Conservation (phyloP, 2,329 filamentous ascomycete genomes). For the Aspergillus candidus region DNA sequence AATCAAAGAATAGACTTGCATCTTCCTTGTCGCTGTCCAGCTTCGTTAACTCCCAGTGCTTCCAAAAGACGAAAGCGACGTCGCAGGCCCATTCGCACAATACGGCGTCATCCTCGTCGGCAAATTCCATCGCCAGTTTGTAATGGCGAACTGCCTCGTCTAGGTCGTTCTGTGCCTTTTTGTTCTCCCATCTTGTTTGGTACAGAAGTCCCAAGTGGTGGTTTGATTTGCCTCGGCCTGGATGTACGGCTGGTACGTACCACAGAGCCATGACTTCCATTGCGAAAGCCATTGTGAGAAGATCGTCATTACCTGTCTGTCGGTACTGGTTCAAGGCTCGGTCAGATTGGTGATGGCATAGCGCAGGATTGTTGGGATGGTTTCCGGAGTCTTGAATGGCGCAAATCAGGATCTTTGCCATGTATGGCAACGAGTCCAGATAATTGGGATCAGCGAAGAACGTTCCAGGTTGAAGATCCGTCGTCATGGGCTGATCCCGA, state of each 20-base stretch:
- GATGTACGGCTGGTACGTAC: conserved; percentile 1
- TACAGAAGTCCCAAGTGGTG: conserved; percentile 1
- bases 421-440: neutral
- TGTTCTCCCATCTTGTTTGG: conserved; percentile 1
- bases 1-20: neutral
- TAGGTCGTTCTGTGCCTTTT: neutral
- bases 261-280: conserved; percentile 3
- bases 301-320: neutral
- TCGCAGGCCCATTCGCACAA: conserved; percentile 3
- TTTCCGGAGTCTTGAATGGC: conserved; percentile 1
- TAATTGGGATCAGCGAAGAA: conserved; percentile 4
- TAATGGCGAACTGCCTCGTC: conserved; percentile 3
- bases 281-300: conserved; percentile 2
- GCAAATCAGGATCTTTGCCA: conserved; percentile 1
- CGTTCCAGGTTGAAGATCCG: neutral
- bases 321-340: neutral
- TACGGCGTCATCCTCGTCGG: neutral
- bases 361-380: conserved; percentile 1
- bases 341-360: conserved; percentile 1
- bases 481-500: neutral
- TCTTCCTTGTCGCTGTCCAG: neutral
- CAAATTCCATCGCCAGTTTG: neutral
- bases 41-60: neutral
- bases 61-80: neutral
- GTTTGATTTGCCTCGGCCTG: conserved; percentile 4